Percentiles rank a stretch among this genome's conserved stretches.
Evolutionary conservation across 495 filamentous ascomycete species (phyloP).

Genomic region (Jackrogersella multiformis): DNA sequence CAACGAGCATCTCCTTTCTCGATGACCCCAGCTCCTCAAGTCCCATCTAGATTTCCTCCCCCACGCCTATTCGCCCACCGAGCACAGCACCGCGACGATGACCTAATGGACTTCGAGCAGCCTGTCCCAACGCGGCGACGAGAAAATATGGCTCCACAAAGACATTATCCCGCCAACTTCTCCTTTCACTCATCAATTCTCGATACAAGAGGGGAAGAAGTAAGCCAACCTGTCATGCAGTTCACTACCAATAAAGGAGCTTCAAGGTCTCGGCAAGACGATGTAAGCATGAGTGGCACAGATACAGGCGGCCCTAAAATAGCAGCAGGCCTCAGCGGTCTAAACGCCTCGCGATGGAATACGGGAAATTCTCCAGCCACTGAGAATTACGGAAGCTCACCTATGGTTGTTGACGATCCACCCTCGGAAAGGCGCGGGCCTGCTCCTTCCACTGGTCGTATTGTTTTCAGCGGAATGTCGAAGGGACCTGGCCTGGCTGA

Average conservation of each 20-base stretch:
- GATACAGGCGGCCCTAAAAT: background rate
- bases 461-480: constrained; percentile 25
- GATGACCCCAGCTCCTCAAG: no score
- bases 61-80: no score
- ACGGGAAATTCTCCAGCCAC: background rate
- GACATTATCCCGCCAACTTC: no score
- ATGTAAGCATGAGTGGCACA: constrained; percentile 9
- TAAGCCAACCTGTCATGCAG: constrained; percentile 4
- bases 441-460: constrained; percentile 1
- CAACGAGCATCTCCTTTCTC: no score
- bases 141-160: background rate
- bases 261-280: background rate
- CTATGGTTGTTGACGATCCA: background rate
- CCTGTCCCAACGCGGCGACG: background rate
- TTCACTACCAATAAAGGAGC: background rate
- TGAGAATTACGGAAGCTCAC: background rate
- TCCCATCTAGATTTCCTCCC: no score
- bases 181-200: background rate
- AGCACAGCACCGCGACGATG: background rate
- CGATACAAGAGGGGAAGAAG: background rate
- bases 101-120: background rate
- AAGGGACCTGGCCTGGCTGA: constrained; percentile 29
- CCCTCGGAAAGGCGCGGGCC: background rate
- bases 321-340: background rate
- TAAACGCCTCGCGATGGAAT: constrained; percentile 28